phyloP scores from a whole-genome alignment of 2,329 filamentous ascomycete genomes.

The Lecanicillium sp. region DNA sequence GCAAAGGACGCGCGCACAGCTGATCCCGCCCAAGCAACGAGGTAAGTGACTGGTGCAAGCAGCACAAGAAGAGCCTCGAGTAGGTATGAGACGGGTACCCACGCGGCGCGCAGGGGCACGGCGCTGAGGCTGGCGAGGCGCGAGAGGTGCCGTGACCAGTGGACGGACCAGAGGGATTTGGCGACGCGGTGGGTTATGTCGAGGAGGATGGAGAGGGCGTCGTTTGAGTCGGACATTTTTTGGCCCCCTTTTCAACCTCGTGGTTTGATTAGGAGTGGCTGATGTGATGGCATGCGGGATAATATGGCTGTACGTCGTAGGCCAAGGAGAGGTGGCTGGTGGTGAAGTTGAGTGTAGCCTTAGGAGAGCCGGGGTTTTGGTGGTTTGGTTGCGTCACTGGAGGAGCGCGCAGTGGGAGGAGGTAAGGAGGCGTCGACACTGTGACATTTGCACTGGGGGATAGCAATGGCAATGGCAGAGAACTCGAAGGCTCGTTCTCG shows the following conservation, averaged over 20 bases:
- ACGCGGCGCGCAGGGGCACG: slow-evolving; percentile 22
- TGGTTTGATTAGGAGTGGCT: not conserved
- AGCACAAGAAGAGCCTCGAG: slow-evolving; percentile 20
- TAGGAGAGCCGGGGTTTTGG: too few species aligned
- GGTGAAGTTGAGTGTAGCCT: too few species aligned
- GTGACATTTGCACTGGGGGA: too few species aligned
- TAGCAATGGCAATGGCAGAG: too few species aligned
- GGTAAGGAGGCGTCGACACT: too few species aligned
- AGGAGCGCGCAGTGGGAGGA: too few species aligned
- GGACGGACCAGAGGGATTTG: slow-evolving; percentile 13
- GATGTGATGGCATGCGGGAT: not conserved
- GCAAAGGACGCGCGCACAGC: slow-evolving; percentile 14
- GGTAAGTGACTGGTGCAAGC: slow-evolving; percentile 27
- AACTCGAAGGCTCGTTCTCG: too few species aligned
- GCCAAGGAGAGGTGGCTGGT: too few species aligned
- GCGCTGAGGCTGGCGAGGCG: slow-evolving; percentile 15
- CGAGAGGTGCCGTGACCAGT: slow-evolving; percentile 18
- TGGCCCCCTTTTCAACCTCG: too few species aligned
- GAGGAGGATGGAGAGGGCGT: slow-evolving; percentile 18
- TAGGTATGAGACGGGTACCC: slow-evolving; percentile 21
- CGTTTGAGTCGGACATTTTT: slow-evolving; percentile 9
- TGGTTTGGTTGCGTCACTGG: too few species aligned
- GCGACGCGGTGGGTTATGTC: slow-evolving; percentile 15
- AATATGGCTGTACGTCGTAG: too few species aligned
- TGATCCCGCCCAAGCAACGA: slow-evolving; percentile 20